Evolutionary conservation across 192 early-diverging fungal species (phyloP).

Genomic region (Spizellomyces sp.): DNA sequence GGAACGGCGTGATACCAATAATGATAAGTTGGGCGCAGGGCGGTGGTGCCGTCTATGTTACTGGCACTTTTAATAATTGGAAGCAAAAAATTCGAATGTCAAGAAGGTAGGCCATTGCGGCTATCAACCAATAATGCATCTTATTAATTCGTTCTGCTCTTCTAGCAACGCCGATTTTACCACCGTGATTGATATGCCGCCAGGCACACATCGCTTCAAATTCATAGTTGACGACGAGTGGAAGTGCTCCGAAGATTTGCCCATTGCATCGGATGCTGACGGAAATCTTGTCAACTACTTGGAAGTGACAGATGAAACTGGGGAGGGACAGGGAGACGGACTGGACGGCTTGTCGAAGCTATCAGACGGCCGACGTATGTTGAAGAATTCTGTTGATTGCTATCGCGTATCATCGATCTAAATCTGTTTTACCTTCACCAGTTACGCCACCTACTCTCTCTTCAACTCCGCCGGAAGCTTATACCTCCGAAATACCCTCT

Average conservation of each 20-base stretch:
- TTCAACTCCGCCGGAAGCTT: conserved; percentile 63
- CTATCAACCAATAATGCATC: neutral
- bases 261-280: conserved; percentile 88
- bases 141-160: conserved; percentile 1
- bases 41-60: conserved; percentile 85
- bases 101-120: conserved; percentile 32
- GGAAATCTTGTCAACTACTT: conserved; percentile 97
- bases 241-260: conserved; percentile 90
- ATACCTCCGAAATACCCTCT: conserved; percentile 60
- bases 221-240: conserved; percentile 99
- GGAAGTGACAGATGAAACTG: conserved; percentile 79
- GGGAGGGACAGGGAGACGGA: conserved; percentile 56
- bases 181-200: conserved; percentile 83
- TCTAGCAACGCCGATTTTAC: conserved; percentile 74
- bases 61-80: conserved; percentile 98
- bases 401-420: neutral
- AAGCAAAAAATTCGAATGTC: conserved; percentile 84
- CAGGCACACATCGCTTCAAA: conserved; percentile 93
- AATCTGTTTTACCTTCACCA: neutral
- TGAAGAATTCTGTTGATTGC: neutral
- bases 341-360: conserved; percentile 39
- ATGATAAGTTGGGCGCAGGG: conserved; percentile 88
- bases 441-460: conserved; percentile 30
- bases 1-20: conserved; percentile 67
- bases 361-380: conserved; percentile 10